Evolutionary conservation across 176 grass and related monocot genomes (phyloP).

Genomic region (Musa troglodytarum): DNA sequence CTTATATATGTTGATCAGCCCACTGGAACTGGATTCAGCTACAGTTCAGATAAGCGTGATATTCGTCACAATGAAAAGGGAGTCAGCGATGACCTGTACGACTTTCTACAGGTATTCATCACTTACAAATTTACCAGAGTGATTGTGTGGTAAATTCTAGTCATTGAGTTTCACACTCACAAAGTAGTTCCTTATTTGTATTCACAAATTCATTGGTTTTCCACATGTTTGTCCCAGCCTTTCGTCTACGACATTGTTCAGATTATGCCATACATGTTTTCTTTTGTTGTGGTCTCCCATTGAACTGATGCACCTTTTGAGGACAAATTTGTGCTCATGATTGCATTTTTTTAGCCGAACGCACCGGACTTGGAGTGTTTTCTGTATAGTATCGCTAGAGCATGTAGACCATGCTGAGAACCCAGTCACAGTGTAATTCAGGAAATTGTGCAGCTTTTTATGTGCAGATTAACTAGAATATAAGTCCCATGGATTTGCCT

Average conservation of each 20-base stretch:
- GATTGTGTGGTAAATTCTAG: neutral
- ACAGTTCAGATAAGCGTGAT: conserved; percentile 56
- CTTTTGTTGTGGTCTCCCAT: neutral
- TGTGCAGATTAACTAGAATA: too few species aligned
- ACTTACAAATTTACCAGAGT: neutral
- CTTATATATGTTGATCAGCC: conserved; percentile 87
- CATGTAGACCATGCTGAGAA: too few species aligned
- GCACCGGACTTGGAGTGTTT: neutral
- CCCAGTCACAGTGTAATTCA: too few species aligned
- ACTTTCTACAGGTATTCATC: conserved; percentile 67
- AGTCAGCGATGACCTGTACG: conserved; percentile 73
- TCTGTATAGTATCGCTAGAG: neutral
- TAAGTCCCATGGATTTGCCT: too few species aligned
- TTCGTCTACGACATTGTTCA: neutral
- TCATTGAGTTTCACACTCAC: neutral
- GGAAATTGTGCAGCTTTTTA: too few species aligned
- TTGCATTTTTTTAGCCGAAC: neutral
- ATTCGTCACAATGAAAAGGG: conserved; percentile 64
- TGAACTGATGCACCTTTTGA: neutral
- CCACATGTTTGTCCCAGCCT: neutral
- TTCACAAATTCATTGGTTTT: neutral
- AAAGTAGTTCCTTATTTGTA: neutral
- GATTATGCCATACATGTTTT: neutral
- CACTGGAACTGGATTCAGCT: conserved; percentile 91
- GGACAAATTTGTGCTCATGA: neutral